phyloP scores from a whole-genome alignment of 805 yeast genomes.

The Metschnikowia reukaufii region DNA sequence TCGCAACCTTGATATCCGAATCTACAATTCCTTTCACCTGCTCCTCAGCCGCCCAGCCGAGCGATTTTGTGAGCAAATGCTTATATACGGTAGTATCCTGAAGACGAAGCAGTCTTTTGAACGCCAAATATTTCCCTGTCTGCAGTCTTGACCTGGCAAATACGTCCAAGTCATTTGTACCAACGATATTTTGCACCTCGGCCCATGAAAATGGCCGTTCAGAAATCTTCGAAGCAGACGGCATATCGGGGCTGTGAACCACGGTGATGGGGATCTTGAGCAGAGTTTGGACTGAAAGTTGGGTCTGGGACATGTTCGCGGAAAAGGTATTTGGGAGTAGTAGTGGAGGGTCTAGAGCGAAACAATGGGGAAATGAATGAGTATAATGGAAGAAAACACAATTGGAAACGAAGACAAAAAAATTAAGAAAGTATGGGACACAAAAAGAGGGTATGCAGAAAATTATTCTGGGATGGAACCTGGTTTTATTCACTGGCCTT shows the following conservation, averaged over 20 bases:
- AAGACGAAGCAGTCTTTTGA: slow-evolving; percentile 41
- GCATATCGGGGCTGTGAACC: slow-evolving; percentile 36
- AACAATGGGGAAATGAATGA: neutral
- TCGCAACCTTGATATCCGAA: slow-evolving; percentile 20
- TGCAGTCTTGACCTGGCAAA: slow-evolving; percentile 50
- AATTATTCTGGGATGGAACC: neutral
- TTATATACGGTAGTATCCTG: slow-evolving; percentile 45
- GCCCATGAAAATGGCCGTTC: slow-evolving; percentile 49
- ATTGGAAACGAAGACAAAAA: neutral
- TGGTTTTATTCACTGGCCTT: neutral
- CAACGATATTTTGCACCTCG: slow-evolving; percentile 38
- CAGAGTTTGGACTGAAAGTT: slow-evolving; percentile 7
- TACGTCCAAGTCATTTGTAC: slow-evolving; percentile 42
- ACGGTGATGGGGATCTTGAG: slow-evolving; percentile 12
- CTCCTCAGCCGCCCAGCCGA: slow-evolving; percentile 49
- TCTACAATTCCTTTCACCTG: slow-evolving; percentile 20
- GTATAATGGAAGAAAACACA: neutral
- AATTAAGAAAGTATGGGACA: neutral
- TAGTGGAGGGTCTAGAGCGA: no score
- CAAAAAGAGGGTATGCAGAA: neutral
- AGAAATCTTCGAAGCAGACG: slow-evolving; percentile 35
- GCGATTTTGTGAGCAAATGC: slow-evolving; percentile 46
- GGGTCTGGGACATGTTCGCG: slow-evolving; percentile 13
- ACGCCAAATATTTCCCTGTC: slow-evolving; percentile 45
- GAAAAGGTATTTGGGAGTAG: neutral